Evolutionary conservation across 2,329 filamentous ascomycete genomes (phyloP), one percentile per base, ranked within the genome.

Genomic region (Rugonectria rugulosa): DNA sequence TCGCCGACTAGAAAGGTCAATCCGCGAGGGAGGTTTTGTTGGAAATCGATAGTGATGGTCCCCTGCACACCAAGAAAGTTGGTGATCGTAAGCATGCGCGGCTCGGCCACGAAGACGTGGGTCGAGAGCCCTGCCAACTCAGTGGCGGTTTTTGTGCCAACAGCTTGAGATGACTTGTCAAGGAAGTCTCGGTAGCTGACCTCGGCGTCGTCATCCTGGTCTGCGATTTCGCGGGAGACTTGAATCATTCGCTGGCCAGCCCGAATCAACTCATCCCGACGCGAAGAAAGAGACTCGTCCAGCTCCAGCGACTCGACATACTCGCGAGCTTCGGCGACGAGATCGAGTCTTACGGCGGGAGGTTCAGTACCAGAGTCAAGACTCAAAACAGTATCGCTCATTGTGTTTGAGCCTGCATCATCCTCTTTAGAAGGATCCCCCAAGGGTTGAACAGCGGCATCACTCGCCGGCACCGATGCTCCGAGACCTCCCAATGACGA

Each of bases 51-150:
- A 0, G 23, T 47, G 7, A 62, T 56, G 2, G 53, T 59, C 8
- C 42, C n/a, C 14, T 65, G 56, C 8, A 64, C 57, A 17, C 63
- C 44, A 5, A 66, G 61, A 17, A 66, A 65, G 40, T 66, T 65
- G 21, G 59, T 62, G 12, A 65, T 56, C 29, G 43, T 62, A n/a
- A 65, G 56, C 2, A 3, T 57, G 1, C 34, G 42, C 9, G 61
- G 63, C 27, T 61, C 59, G 4, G 63, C 63, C 15, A 58, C 51
- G 20, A 65, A 65, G 24, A 56, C 40, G 4, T 59, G 29, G 4
- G 31, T 51, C 2, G 41, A 65, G 2, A 45, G n/a, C 3, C 43
- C 53, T 52, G 37, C 37, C 14, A 42, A 4, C 7, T 53, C 37
- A 4, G 45, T 54, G 8, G 53, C 21, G 11, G 27, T 38, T 6